These are phyloP conservation scores for Nicotiana tabacum DNA, from an alignment of 257 asterid species.

Conservation along the genomic window DNA sequence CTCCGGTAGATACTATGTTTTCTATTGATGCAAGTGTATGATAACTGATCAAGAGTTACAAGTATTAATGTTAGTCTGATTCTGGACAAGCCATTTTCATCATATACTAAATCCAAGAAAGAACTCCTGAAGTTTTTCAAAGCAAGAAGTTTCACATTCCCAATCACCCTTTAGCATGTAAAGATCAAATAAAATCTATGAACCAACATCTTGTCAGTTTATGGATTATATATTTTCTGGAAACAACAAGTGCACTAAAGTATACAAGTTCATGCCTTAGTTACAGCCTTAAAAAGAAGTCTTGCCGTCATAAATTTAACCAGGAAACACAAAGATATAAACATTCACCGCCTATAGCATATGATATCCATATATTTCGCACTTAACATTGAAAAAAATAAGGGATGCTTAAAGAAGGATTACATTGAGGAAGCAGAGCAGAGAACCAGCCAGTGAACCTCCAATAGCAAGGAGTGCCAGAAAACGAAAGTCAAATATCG, in stretches of 20 bases:
- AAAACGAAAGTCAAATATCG: slow-evolving; percentile 78
- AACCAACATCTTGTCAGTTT: background rate
- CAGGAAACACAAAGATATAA: background rate
- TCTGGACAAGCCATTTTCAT: background rate
- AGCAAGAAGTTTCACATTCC: background rate
- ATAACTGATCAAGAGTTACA: background rate
- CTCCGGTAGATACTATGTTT: background rate
- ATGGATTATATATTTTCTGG: background rate
- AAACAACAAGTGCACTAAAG: background rate
- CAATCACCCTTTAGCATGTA: background rate
- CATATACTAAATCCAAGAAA: background rate
- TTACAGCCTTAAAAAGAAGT: background rate
- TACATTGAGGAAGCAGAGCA: slow-evolving; percentile 90
- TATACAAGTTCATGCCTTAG: background rate
- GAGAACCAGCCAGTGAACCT: slow-evolving; percentile 86
- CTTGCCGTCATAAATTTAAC: background rate
- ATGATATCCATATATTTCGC: background rate
- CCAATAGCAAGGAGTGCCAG: slow-evolving; percentile 82
- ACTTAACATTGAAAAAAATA: background rate
- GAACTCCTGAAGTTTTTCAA: background rate
- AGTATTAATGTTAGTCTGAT: background rate
- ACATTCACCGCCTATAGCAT: background rate
- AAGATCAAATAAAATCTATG: background rate
- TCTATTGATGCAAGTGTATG: background rate
- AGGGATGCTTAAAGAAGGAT: slow-evolving; percentile 22